Base-by-base conservation (phyloP, 1,284 basidiomycete species). In the Fistulinella staudtii region DNA sequence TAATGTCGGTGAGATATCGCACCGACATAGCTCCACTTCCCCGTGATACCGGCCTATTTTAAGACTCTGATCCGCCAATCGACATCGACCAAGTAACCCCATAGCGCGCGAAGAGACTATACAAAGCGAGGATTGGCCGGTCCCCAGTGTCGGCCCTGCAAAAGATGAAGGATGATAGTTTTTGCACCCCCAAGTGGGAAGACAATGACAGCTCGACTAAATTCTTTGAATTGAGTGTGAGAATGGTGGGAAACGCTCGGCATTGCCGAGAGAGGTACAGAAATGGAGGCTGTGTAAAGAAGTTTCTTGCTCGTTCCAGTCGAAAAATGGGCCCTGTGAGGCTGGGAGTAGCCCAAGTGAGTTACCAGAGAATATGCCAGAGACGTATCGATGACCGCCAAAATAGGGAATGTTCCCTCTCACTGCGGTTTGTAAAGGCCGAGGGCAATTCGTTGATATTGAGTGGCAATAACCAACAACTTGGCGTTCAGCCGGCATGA, bases 251-350 rank as follows among this genome's bases (percentile, higher is more conserved):
- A 20, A 38, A n/a, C 8, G 7, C 15, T 9, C n/a, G 4, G 9
- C 20, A 28, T 23, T 23, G n/a, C 31, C 49, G 13, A 21, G 23
- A 9, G 15, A 27, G 31, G 36, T 36, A 41, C 45, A 37, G 51
- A 20, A 47, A 36, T 33, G 8, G 30, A n/a, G 41, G 56, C 53
- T 42, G 40, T 58, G 50, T 35, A 6, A 15, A 11, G 30, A 14
- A n/a, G 7, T 6, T 14, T 14, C 8, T 8, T 10, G 28, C 28
- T 29, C 6, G 28, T 29, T 13, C 6, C 8, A 10, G 28, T 29
- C 28, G 28, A 29, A 31, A 31, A 10, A 31, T 14, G 28, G 3
- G 10, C 11, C 11, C 28, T 29, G 28, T 14, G n/a, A 29, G 13
- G 8, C 13, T n/a, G n/a, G n/a, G n/a, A n/a, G n/a, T n/a, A n/a